Conservation (phyloP, 139 green algal species). For the Asterochloris sp. region DNA sequence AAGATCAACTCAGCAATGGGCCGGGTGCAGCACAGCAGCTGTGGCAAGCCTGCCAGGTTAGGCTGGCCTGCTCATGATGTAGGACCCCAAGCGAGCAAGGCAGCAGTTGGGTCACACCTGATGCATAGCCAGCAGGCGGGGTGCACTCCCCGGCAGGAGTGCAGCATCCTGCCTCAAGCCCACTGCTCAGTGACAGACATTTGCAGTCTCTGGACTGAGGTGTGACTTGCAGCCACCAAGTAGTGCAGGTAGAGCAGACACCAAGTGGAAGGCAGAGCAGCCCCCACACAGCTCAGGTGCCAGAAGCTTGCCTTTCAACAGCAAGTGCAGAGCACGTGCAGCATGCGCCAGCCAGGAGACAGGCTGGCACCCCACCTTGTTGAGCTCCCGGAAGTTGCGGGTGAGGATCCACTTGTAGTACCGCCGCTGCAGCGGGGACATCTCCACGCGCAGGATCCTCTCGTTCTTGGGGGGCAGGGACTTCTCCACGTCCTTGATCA, state of each 20-base stretch:
- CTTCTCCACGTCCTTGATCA: constrained; percentile 94
- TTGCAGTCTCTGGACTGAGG: no score
- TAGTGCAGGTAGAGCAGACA: background rate
- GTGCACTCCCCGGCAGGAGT: no score
- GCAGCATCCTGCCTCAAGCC: no score
- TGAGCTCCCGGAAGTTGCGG: constrained; percentile 92
- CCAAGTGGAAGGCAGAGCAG: background rate
- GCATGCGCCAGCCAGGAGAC: background rate
- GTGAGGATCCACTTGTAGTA: constrained; percentile 97
- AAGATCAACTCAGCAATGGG: background rate
- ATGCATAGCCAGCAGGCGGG: no score
- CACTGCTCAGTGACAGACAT: no score
- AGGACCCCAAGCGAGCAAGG: no score
- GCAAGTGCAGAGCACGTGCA: background rate
- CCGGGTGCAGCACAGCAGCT: background rate
- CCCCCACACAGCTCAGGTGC: background rate
- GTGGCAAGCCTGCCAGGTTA: background rate
- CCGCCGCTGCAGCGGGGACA: constrained; percentile 91
- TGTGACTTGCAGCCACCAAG: no score
- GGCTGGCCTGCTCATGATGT: no score
- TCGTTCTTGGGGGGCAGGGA: constrained; percentile 89
- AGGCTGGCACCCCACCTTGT: constrained; percentile 58
- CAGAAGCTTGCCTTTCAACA: background rate
- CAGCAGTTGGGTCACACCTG: no score
- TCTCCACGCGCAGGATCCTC: constrained; percentile 86